Conservation (phyloP, 345 rosid genomes). For the Toxicodendron radicans region DNA sequence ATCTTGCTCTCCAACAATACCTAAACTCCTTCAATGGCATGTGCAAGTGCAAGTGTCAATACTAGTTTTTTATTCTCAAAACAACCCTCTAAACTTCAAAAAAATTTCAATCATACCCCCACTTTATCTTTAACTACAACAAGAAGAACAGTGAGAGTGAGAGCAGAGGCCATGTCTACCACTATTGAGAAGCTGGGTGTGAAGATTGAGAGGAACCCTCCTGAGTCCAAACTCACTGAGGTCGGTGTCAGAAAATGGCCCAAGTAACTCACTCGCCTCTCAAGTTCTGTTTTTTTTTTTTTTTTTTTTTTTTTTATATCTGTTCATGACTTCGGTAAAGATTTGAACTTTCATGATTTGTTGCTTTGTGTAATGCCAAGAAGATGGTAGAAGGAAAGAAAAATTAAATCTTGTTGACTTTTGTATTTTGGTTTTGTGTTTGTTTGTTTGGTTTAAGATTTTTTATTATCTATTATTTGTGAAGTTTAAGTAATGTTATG, state of each 20-base stretch:
- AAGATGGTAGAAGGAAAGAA: background rate
- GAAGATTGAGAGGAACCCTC: slow-evolving; percentile 63
- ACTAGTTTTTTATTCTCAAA: background rate
- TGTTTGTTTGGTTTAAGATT: background rate
- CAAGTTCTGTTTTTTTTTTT: background rate
- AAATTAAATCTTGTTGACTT: background rate
- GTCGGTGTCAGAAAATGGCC: slow-evolving; percentile 84
- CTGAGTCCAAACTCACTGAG: slow-evolving; percentile 69
- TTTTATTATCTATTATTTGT: background rate
- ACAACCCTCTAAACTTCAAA: background rate
- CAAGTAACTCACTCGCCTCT: slow-evolving; percentile 41
- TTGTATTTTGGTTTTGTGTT: background rate
- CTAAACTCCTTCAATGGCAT: too few relatives aligned
- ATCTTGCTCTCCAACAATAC: too few relatives aligned
- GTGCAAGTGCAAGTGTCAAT: background rate
- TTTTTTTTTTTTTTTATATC: background rate
- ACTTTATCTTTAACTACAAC: background rate
- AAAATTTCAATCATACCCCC: background rate
- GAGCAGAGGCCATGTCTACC: slow-evolving; percentile 55
- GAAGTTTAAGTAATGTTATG: background rate
- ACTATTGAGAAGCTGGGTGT: slow-evolving; percentile 63
- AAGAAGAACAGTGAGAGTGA: slow-evolving; percentile 19
- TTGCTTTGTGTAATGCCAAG: background rate
- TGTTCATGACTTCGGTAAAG: background rate
- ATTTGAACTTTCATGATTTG: background rate